Conservation (phyloP, 345 rosid species). For the Camelina hispida region DNA sequence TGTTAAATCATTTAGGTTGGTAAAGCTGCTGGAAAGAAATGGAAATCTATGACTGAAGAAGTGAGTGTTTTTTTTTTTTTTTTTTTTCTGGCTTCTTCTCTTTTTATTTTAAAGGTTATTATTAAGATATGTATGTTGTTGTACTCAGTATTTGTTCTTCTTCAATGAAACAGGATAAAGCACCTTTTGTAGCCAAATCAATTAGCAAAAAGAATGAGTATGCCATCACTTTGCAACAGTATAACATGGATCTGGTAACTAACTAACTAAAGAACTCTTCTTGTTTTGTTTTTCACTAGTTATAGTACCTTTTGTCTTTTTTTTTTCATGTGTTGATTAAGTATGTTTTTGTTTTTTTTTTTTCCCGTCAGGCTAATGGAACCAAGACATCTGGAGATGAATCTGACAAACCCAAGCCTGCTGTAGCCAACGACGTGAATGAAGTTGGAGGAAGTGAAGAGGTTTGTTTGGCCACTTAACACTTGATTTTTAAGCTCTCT, state of each 20-base stretch:
- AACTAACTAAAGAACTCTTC: not conserved
- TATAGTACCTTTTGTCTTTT: not conserved
- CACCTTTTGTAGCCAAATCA: conserved; percentile 58
- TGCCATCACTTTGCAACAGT: conserved; percentile 57
- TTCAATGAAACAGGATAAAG: conserved; percentile 60
- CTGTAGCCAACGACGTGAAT: conserved; percentile 55
- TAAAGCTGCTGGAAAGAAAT: conserved; percentile 77
- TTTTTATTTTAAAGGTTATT: not conserved
- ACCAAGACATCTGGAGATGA: conserved; percentile 52
- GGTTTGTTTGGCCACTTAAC: no score
- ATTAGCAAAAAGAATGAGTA: conserved; percentile 70
- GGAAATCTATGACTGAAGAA: conserved; percentile 68
- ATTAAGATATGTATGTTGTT: not conserved
- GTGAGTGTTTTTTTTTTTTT: conserved; percentile 45
- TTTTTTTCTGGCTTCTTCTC: not conserved
- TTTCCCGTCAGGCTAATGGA: conserved; percentile 55
- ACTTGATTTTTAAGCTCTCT: no score
- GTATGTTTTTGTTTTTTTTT: not conserved
- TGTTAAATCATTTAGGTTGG: conserved; percentile 78
- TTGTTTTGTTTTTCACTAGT: no score
- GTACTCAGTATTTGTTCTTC: not conserved
- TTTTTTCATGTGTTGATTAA: not conserved
- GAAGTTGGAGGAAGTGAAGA: conserved; percentile 31
- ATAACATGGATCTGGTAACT: conserved; percentile 64
- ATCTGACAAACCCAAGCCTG: conserved; percentile 83